Base-by-base conservation (phyloP, 805 yeast genomes). In the Zygoascus flipseniorum region DNA sequence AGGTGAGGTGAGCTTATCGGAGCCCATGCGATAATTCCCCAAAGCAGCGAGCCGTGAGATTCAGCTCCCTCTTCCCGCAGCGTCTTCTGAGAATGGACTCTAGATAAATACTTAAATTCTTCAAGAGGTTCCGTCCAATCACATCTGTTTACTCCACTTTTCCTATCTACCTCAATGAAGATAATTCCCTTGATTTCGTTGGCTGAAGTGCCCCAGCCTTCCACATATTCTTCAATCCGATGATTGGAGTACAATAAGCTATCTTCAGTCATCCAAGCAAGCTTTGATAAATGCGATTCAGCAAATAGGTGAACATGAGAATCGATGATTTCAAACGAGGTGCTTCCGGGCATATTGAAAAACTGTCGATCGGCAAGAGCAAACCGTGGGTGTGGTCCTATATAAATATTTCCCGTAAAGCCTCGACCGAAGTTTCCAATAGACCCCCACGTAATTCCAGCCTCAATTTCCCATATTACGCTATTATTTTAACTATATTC, bases 11-110 rank as follows among this genome's bases (percentile, higher is more conserved):
- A 53, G 8, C 71, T 68, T 8, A 74, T 49, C 5, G 80, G 79
- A 0, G 75, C 76, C 77, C 76, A 74, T 1, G 78, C 76, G n/a
- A 76, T 59, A 8, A 73, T 58, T 2, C 65, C 76, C 42, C 61
- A 62, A 32, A 57, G 58, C 43, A 48, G 48, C 37, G 51, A 16
- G 16, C 39, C 39, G 8, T 35, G 8, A 35, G 16, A 11, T 8
- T 35, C 39, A 9, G 31, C 32, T 19, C 47, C 47, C 23, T 44
- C 47, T 9, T 44, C 31, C 14, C 3, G 31, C 8, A 26, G 13
- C 10, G 47, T 19, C 5, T 11, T 44, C 16, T 23, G 6, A 19
- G 6, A 28, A 11, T 18, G 31, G 28, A 44, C 47, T 37, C 45
- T 19, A 48, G 43, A 11, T 41, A 71, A 56, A 52, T 54, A 63